Conservation (phyloP, 768 basidiomycete genomes). For the Hericium alpestre region DNA sequence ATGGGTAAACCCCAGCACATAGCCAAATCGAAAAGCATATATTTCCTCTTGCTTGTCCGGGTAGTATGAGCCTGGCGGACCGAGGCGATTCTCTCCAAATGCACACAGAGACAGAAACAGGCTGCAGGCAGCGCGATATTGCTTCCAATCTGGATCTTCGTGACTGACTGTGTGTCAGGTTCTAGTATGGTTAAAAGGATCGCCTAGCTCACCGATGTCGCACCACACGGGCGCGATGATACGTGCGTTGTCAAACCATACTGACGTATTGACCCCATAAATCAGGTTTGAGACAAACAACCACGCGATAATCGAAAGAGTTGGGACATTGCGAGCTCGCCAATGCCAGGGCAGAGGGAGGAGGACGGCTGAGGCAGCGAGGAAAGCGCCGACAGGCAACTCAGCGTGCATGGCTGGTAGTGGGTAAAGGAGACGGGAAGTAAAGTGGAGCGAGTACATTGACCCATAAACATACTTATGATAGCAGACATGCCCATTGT, state of each 20-base stretch:
- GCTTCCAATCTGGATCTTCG: background rate
- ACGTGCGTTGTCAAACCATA: conserved; percentile 21
- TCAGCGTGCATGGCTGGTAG: background rate
- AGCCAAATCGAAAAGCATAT: background rate
- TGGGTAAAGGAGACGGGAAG: no score
- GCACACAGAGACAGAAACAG: background rate
- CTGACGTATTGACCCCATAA: conserved; percentile 25
- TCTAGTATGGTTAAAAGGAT: background rate
- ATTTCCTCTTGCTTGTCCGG: background rate
- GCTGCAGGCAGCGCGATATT: background rate
- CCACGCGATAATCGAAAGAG: conserved; percentile 23
- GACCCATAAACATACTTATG: no score
- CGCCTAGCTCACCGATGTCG: conserved; percentile 22
- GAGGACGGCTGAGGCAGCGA: background rate
- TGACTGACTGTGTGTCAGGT: background rate
- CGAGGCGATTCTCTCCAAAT: background rate
- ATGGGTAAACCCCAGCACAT: background rate
- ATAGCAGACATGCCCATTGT: no score
- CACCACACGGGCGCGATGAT: conserved; percentile 24
- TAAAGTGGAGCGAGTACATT: no score
- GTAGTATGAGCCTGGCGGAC: background rate
- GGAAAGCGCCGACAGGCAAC: background rate
- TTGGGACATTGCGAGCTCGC: conserved; percentile 21
- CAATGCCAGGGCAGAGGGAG: conserved; percentile 18
- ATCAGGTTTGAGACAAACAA: conserved; percentile 22